Conservation (phyloP, 495 filamentous ascomycete genomes). For the Xylaria palmicola region DNA sequence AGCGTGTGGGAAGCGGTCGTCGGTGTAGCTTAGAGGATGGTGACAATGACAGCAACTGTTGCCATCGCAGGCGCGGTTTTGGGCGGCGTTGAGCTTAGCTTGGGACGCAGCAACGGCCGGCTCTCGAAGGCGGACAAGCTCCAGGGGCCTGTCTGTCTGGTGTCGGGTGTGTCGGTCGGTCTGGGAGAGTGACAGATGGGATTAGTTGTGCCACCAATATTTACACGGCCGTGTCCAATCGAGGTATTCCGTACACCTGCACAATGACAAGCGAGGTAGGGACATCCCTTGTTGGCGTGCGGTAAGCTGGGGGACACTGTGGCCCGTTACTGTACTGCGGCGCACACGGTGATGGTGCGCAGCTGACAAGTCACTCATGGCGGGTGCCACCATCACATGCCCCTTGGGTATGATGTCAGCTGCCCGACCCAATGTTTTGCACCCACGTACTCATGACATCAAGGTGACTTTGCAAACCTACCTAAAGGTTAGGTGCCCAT, state of each 20-base stretch:
- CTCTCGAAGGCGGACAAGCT: slow-evolving; percentile 7
- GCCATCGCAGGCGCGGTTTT: slow-evolving; percentile 21
- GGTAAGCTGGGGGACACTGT: not conserved
- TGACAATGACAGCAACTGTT: slow-evolving; percentile 8
- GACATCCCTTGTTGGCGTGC: slow-evolving; percentile 2
- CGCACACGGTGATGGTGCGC: too few species aligned
- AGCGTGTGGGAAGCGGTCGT: not conserved
- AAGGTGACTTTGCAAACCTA: not conserved
- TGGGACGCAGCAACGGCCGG: slow-evolving; percentile 9
- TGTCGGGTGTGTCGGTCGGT: too few species aligned
- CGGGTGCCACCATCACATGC: slow-evolving; percentile 29
- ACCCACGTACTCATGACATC: slow-evolving; percentile 1
- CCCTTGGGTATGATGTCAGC: slow-evolving; percentile 33
- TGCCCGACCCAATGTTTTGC: slow-evolving; percentile 8
- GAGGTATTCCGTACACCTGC: not conserved
- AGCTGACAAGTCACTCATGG: slow-evolving; percentile 14
- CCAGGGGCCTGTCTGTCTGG: slow-evolving; percentile 4
- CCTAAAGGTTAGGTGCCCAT: too few species aligned
- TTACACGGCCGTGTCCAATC: not conserved
- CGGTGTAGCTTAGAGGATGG: slow-evolving; percentile 19
- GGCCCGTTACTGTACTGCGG: slow-evolving; percentile 15
- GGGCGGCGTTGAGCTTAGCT: slow-evolving; percentile 5
- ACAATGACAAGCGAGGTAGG: slow-evolving; percentile 16
- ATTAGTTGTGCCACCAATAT: slow-evolving; percentile 7
- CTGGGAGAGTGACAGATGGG: not conserved